Evolutionary conservation across 2,329 filamentous ascomycete species (phyloP).

Genomic region (Pestalotiopsis fici): DNA sequence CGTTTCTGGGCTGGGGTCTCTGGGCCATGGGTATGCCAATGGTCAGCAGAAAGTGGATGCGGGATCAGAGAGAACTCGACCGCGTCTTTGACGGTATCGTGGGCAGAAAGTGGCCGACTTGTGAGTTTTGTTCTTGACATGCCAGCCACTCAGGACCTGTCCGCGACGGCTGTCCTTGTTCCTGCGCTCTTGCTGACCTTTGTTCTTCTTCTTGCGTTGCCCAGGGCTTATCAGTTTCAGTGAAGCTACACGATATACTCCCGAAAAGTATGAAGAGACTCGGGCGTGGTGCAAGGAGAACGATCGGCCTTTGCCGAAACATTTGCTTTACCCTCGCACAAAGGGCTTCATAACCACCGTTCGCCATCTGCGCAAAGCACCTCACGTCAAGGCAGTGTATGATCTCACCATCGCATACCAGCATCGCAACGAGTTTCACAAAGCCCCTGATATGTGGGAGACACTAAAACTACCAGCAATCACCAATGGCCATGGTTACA

Average conservation of each 20-base stretch:
- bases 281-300: slow-evolving; percentile 53
- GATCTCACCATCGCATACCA: slow-evolving; percentile 58
- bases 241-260: slow-evolving; percentile 62
- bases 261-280: slow-evolving; percentile 51
- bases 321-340: slow-evolving; percentile 61
- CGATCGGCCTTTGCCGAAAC: slow-evolving; percentile 50
- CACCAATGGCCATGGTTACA: slow-evolving; percentile 39
- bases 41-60: slow-evolving; percentile 60
- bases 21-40: slow-evolving; percentile 68
- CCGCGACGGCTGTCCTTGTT: background rate
- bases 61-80: slow-evolving; percentile 56
- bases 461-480: slow-evolving; percentile 44
- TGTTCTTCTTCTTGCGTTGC: background rate
- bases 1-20: slow-evolving; percentile 64
- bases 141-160: background rate
- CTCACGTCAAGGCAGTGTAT: slow-evolving; percentile 55
- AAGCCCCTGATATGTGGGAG: slow-evolving; percentile 54
- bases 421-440: slow-evolving; percentile 40
- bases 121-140: slow-evolving; percentile 38
- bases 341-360: slow-evolving; percentile 64
- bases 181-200: background rate
- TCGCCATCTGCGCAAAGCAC: slow-evolving; percentile 51
- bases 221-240: slow-evolving; percentile 66
- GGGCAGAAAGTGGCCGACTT: slow-evolving; percentile 54
- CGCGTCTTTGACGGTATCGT: slow-evolving; percentile 58